phyloP scores from a whole-genome alignment of 352 stramenopile species.

The Phytophthora boehmeriae region DNA sequence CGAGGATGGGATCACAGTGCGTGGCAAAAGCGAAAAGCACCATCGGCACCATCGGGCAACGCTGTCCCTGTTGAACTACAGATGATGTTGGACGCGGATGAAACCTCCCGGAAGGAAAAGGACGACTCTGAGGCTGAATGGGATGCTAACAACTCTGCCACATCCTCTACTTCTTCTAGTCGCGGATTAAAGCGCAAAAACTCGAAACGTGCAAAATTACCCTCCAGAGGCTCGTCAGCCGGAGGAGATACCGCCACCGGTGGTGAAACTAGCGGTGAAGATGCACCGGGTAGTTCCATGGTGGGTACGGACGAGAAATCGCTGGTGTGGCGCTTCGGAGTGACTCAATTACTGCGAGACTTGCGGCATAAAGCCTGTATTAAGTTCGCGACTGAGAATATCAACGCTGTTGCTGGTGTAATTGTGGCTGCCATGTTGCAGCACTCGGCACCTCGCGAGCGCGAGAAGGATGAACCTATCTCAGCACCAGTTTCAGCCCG shows the following conservation, averaged over 20 bases:
- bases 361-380: conserved; percentile 82
- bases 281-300: conserved; percentile 20
- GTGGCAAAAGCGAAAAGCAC: conserved; percentile 66
- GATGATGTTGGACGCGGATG: conserved; percentile 86
- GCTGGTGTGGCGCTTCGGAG: conserved; percentile 82
- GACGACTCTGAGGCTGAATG: conserved; percentile 70
- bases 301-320: conserved; percentile 62
- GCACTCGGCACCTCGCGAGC: conserved; percentile 83
- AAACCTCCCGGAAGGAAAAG: conserved; percentile 45
- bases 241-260: conserved; percentile 16
- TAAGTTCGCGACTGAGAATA: conserved; percentile 83
- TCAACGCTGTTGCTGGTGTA: conserved; percentile 82
- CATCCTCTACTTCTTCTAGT: conserved; percentile 27
- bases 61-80: conserved; percentile 82
- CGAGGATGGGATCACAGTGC: conserved; percentile 78
- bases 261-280: conserved; percentile 42
- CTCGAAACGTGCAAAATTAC: conserved; percentile 82
- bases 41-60: conserved; percentile 35
- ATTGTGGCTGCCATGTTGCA: conserved; percentile 83
- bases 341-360: conserved; percentile 81
- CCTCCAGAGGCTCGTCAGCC: conserved; percentile 50
- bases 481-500: conserved; percentile 79
- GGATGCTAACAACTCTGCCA: conserved; percentile 43
- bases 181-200: conserved; percentile 65
- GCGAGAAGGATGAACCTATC: conserved; percentile 80